A percentile compares a stretch with the other conserved stretches of the same genome.
These are phyloP conservation scores for Camellia japonica DNA, from an alignment of 148 eudicot genomes.

Conservation along the genomic window DNA sequence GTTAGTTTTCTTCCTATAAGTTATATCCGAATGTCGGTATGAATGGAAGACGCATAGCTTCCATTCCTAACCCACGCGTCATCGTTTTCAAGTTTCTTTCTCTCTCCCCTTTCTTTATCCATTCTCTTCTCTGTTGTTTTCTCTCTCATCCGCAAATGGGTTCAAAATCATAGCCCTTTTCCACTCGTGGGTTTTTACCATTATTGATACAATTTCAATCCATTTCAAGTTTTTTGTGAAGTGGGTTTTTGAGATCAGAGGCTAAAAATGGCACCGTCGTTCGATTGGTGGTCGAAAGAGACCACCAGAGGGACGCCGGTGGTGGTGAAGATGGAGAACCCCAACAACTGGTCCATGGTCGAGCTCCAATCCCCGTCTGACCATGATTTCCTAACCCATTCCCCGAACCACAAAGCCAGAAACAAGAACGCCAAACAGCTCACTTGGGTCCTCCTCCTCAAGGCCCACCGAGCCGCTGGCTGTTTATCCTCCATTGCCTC, in stretches of 20 bases:
- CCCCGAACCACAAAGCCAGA: constrained; percentile 29
- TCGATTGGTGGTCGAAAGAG: constrained; percentile 63
- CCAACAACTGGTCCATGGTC: constrained; percentile 84
- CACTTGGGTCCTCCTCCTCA: constrained; percentile 79
- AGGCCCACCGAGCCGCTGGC: constrained; percentile 85
- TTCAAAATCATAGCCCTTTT: constrained; percentile 4
- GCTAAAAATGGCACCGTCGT: constrained; percentile 52
- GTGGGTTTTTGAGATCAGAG: neutral
- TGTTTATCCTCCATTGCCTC: constrained; percentile 60
- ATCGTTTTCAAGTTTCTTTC: neutral
- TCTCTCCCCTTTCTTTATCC: neutral
- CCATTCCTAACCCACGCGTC: constrained; percentile 7
- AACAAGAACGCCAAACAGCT: constrained; percentile 81
- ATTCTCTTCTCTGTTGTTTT: neutral
- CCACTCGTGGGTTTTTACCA: constrained; percentile 7
- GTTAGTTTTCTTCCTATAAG: neutral
- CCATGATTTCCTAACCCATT: constrained; percentile 32
- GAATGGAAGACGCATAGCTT: neutral
- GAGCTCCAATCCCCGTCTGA: constrained; percentile 58
- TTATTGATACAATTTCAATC: neutral
- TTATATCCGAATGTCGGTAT: constrained; percentile 1
- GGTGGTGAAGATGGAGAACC: constrained; percentile 90
- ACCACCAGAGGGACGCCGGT: constrained; percentile 78
- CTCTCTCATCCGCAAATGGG: constrained; percentile 7
- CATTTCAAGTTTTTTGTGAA: neutral